These are phyloP conservation scores for Madurella mycetomatis DNA, from an alignment of 2,329 filamentous ascomycete genomes.

Conservation along the genomic window DNA sequence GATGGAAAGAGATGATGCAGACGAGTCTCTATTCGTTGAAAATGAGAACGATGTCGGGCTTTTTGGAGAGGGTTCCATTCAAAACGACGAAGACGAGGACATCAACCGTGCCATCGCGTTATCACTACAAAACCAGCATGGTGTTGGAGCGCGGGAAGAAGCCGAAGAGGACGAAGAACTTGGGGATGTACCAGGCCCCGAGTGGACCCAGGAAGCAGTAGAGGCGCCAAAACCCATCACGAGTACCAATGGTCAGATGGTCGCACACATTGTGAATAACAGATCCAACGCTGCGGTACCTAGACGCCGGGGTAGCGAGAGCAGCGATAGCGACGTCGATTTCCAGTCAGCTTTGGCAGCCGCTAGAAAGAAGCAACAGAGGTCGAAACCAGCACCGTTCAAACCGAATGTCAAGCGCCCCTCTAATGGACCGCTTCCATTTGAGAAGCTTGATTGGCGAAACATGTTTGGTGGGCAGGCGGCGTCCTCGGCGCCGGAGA, in stretches of 20 bases:
- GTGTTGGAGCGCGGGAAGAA: constrained; percentile 28
- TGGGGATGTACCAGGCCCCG: constrained; percentile 48
- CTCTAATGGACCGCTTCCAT: constrained; percentile 79
- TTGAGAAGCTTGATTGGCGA: constrained; percentile 76
- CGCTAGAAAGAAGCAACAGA: constrained; percentile 58
- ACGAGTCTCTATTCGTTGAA: constrained; percentile 55
- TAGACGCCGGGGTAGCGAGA: constrained; percentile 45
- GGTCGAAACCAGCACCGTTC: constrained; percentile 33
- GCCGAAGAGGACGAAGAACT: constrained; percentile 39
- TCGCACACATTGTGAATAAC: constrained; percentile 71
- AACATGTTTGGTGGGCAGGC: constrained; percentile 49
- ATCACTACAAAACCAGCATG: constrained; percentile 67
- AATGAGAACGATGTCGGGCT: constrained; percentile 29
- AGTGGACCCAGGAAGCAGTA: constrained; percentile 54
- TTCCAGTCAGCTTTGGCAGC: constrained; percentile 70
- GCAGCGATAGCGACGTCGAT: constrained; percentile 76
- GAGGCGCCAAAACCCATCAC: constrained; percentile 48
- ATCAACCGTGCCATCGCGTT: constrained; percentile 56
- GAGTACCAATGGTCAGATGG: constrained; percentile 53
- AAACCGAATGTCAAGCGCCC: constrained; percentile 55
- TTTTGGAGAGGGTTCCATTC: constrained; percentile 33
- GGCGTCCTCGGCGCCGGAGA: constrained; percentile 29
- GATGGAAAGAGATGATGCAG: constrained; percentile 35
- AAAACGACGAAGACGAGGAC: constrained; percentile 52
- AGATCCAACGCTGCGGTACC: constrained; percentile 59